A percentile compares a stretch with the other conserved stretches of the same genome.
These are phyloP conservation scores for Aspergillus costaricaensis DNA, from an alignment of 2,329 filamentous ascomycete species.

Conservation along the genomic window DNA sequence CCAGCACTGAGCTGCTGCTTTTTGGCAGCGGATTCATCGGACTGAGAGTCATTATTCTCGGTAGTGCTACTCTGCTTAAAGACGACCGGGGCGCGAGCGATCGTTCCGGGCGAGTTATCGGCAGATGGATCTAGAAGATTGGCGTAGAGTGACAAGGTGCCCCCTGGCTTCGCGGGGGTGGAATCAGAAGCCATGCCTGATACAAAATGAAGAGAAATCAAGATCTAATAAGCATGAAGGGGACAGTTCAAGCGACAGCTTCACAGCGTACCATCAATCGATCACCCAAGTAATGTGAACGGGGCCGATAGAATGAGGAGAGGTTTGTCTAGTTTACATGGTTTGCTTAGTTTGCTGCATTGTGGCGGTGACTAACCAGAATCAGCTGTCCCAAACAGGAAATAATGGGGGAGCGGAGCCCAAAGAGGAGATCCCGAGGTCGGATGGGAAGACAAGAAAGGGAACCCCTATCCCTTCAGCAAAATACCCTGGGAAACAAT, in stretches of 20 bases:
- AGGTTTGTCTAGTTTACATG: slow-evolving; percentile 12
- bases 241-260: not conserved
- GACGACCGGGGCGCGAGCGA: slow-evolving; percentile 73
- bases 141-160: slow-evolving; percentile 74
- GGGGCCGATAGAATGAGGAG: not conserved
- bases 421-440: slow-evolving; percentile 6
- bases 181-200: slow-evolving; percentile 36
- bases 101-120: slow-evolving; percentile 58
- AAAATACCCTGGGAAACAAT: not conserved
- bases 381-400: not conserved
- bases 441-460: not conserved
- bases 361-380: slow-evolving; percentile 14
- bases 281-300: not conserved
- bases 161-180: slow-evolving; percentile 39
- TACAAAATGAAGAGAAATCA: not conserved
- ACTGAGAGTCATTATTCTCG: slow-evolving; percentile 49
- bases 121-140: slow-evolving; percentile 68
- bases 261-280: not conserved
- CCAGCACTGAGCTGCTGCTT: slow-evolving; percentile 66
- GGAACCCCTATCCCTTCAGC: not conserved
- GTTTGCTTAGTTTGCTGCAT: slow-evolving; percentile 19
- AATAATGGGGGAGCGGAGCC: not conserved
- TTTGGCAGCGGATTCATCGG: slow-evolving; percentile 58
- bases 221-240: not conserved
- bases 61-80: slow-evolving; percentile 59